Evolutionary conservation across 169 alveolate species (phyloP).

Genomic region (Plasmodium gaboni): DNA sequence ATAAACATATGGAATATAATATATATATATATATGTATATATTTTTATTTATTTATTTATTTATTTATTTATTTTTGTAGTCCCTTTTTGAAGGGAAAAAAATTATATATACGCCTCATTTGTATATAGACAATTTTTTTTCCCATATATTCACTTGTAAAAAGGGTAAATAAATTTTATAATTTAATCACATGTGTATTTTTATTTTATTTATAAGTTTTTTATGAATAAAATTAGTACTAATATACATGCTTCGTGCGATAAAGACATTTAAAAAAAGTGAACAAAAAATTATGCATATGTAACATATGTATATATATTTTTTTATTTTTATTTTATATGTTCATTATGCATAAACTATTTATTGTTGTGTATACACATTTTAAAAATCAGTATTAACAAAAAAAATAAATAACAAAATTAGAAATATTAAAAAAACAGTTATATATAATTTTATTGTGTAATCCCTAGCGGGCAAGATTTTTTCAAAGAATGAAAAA

Average conservation of each 20-base stretch:
- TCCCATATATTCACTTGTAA: neutral
- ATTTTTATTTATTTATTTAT: neutral
- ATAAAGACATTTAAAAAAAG: slow-evolving; percentile 23
- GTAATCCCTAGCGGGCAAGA: slow-evolving; percentile 77
- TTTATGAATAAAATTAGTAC: slow-evolving; percentile 23
- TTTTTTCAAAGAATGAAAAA: slow-evolving; percentile 73
- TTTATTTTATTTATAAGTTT: slow-evolving; percentile 67
- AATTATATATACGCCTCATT: neutral
- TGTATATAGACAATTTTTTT: neutral
- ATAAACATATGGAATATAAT: neutral
- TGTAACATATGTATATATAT: no score
- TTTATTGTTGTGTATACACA: no score
- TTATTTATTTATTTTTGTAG: neutral
- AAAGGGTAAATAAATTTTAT: slow-evolving; percentile 48
- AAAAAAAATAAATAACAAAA: no score
- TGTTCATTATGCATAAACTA: no score
- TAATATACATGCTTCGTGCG: slow-evolving; percentile 74
- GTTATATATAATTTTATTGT: no score
- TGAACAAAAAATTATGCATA: neutral
- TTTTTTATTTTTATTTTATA: no score
- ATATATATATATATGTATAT: neutral
- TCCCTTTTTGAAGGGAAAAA: neutral
- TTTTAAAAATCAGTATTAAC: no score
- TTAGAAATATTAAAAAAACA: no score
- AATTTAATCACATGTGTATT: slow-evolving; percentile 57